These are phyloP conservation scores for Backusella psychrophila DNA, from an alignment of 192 early-diverging fungal genomes.

Conservation along the genomic window DNA sequence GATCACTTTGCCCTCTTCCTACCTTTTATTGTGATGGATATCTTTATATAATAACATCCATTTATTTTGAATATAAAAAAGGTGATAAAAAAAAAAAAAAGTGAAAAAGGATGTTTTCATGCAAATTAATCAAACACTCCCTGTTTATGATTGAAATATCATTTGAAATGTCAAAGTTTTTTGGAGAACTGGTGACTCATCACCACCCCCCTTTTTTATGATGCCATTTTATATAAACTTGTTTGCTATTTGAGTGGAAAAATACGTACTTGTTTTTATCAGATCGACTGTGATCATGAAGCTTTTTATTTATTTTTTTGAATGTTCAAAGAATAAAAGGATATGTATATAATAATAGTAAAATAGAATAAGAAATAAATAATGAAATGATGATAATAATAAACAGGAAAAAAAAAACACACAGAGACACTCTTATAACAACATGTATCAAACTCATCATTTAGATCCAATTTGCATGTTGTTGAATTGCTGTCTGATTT, in stretches of 20 bases:
- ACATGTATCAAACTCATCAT: not conserved
- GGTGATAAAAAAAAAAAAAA: too few relatives aligned
- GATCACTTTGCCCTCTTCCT: not conserved
- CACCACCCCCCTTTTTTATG: not conserved
- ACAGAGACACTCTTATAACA: not conserved
- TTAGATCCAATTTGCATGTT: slow-evolving; percentile 14
- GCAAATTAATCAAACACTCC: not conserved
- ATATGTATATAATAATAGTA: too few relatives aligned
- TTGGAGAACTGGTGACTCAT: not conserved
- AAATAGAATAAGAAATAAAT: too few relatives aligned
- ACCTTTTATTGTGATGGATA: too few relatives aligned
- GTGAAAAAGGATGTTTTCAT: not conserved
- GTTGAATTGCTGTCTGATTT: slow-evolving; percentile 14
- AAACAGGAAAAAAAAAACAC: too few relatives aligned
- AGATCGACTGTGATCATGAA: too few relatives aligned
- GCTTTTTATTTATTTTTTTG: too few relatives aligned
- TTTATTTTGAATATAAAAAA: not conserved
- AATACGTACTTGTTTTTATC: too few relatives aligned
- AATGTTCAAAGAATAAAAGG: too few relatives aligned
- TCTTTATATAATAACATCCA: not conserved
- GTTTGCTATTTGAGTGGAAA: not conserved
- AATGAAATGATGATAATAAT: too few relatives aligned
- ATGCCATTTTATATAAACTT: not conserved
- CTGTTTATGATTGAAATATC: not conserved
- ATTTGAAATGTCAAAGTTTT: not conserved